phyloP scores from a whole-genome alignment of 768 basidiomycete genomes.

The Leccinum arenicola region DNA sequence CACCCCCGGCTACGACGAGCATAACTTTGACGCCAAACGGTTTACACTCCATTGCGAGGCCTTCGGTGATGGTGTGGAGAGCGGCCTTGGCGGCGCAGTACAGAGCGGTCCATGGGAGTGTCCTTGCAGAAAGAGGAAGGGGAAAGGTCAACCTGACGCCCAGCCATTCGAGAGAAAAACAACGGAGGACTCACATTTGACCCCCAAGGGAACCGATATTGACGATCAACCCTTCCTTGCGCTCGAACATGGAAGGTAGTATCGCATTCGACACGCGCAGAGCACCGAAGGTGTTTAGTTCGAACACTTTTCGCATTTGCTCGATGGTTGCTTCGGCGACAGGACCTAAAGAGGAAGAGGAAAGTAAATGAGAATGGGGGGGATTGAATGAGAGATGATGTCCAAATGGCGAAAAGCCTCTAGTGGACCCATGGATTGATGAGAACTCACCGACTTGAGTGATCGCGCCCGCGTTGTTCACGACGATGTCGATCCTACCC shows the following conservation, averaged over 20 bases:
- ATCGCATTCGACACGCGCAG: constrained; percentile 59
- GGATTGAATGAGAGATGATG: neutral
- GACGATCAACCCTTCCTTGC: constrained; percentile 60
- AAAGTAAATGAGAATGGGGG: neutral
- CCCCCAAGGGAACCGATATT: constrained; percentile 73
- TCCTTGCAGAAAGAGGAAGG: constrained; percentile 33
- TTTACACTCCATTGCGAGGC: constrained; percentile 69
- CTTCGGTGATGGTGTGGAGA: constrained; percentile 56
- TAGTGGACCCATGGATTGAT: neutral
- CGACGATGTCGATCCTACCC: constrained; percentile 68
- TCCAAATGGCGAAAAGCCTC: neutral
- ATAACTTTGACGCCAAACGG: constrained; percentile 71
- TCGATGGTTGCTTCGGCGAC: constrained; percentile 56
- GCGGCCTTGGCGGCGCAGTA: constrained; percentile 61
- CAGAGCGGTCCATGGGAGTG: constrained; percentile 66
- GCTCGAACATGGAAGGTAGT: constrained; percentile 70
- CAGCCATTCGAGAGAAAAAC: neutral
- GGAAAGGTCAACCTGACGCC: constrained; percentile 1
- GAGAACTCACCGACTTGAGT: constrained; percentile 40
- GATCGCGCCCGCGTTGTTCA: constrained; percentile 71
- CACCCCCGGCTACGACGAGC: constrained; percentile 62
- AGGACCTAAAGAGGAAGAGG: constrained; percentile 31
- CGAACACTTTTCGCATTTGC: constrained; percentile 50
- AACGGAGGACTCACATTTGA: constrained; percentile 42
- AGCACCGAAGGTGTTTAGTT: constrained; percentile 63